phyloP scores from a whole-genome alignment of 1,139 yeast genomes.

The Pneumocystis wakefieldiae region DNA sequence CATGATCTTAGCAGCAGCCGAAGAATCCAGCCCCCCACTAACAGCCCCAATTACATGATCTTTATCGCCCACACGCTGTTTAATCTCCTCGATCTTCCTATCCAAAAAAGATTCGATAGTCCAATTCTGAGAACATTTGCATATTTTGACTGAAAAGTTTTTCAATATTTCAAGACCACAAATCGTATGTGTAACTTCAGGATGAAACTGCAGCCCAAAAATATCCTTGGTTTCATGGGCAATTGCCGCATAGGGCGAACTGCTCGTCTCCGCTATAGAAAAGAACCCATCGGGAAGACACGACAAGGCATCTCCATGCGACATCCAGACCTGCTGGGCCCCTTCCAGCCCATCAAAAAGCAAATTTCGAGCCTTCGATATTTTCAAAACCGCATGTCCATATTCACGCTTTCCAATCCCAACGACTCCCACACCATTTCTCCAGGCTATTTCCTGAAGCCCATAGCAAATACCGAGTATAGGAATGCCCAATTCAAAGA shows the following conservation, averaged over 20 bases:
- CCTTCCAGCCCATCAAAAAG: slow-evolving; percentile 67
- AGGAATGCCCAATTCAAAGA: slow-evolving; percentile 83
- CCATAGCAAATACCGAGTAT: slow-evolving; percentile 97
- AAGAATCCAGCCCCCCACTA: slow-evolving; percentile 98
- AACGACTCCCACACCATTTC: slow-evolving; percentile 80
- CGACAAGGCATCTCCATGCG: slow-evolving; percentile 92
- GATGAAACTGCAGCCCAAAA: slow-evolving; percentile 96
- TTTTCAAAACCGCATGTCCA: slow-evolving; percentile 85
- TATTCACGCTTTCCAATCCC: slow-evolving; percentile 97
- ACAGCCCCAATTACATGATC: slow-evolving; percentile 99
- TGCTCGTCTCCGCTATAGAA: slow-evolving; percentile 78
- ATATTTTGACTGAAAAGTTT: slow-evolving; percentile 85
- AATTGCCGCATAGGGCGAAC: slow-evolving; percentile 93
- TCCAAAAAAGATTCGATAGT: slow-evolving; percentile 95
- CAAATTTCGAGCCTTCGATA: slow-evolving; percentile 27
- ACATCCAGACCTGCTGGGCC: slow-evolving; percentile 69
- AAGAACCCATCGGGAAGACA: slow-evolving; percentile 82
- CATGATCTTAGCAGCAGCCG: slow-evolving; percentile 97
- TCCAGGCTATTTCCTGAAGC: slow-evolving; percentile 97
- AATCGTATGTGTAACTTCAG: slow-evolving; percentile 93
- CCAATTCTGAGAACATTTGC: slow-evolving; percentile 84
- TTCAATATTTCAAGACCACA: slow-evolving; percentile 75
- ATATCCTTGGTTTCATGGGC: slow-evolving; percentile 58
- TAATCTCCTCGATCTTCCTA: slow-evolving; percentile 85
- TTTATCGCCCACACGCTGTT: slow-evolving; percentile 83